phyloP scores from a whole-genome alignment of 2,329 filamentous ascomycete species.

The Alternaria postmessia region DNA sequence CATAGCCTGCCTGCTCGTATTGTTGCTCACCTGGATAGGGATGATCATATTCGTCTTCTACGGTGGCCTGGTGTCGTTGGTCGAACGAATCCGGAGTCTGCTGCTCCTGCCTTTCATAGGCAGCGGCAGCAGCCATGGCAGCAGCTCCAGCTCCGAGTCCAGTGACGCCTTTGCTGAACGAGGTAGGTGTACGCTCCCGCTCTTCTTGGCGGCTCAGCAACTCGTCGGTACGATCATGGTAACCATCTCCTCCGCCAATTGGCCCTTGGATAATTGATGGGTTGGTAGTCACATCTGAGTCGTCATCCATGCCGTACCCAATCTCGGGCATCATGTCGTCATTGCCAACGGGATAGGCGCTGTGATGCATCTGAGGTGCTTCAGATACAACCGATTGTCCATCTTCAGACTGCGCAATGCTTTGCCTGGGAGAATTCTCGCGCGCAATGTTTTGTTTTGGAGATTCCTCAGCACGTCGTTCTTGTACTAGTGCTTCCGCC shows the following conservation, averaged over 20 bases:
- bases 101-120: slow-evolving; percentile 50
- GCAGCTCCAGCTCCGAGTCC: slow-evolving; percentile 57
- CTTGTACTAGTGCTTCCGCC: slow-evolving; percentile 48
- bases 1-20: slow-evolving; percentile 43
- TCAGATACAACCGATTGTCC: slow-evolving; percentile 18
- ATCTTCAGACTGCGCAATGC: slow-evolving; percentile 58
- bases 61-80: slow-evolving; percentile 45
- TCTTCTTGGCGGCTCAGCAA: slow-evolving; percentile 45
- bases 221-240: slow-evolving; percentile 54
- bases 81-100: slow-evolving; percentile 37
- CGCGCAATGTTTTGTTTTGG: slow-evolving; percentile 63
- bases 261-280: slow-evolving; percentile 83
- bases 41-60: slow-evolving; percentile 50
- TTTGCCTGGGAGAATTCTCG: slow-evolving; percentile 63
- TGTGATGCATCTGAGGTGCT: slow-evolving; percentile 70
- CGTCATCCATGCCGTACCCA: slow-evolving; percentile 67
- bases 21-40: slow-evolving; percentile 46
- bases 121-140: slow-evolving; percentile 63
- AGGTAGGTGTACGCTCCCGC: slow-evolving; percentile 41
- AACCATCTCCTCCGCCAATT: slow-evolving; percentile 62
- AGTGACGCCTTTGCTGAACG: slow-evolving; percentile 41
- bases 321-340: slow-evolving; percentile 79
- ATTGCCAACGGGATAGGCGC: slow-evolving; percentile 69
- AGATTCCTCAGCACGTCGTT: slow-evolving; percentile 53
- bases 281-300: slow-evolving; percentile 79